Evolutionary conservation across 352 stramenopile genomes (phyloP).

Genomic region (Pythium guiyangense): DNA sequence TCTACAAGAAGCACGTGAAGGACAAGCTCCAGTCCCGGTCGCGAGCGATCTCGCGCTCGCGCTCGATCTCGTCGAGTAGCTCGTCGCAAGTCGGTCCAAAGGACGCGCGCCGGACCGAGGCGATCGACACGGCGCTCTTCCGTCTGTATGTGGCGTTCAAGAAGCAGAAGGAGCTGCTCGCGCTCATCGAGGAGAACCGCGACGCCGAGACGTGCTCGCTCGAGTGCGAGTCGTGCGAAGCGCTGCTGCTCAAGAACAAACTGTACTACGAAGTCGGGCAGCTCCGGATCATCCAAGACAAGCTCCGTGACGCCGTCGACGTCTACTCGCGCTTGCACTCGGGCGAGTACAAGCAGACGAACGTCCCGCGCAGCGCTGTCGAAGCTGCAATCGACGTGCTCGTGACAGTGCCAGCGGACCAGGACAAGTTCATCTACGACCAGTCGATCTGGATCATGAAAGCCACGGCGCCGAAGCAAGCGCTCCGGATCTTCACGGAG

Average conservation of each 20-base stretch:
- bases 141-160: slow-evolving; percentile 77
- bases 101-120: slow-evolving; percentile 70
- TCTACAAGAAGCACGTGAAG: slow-evolving; percentile 82
- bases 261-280: slow-evolving; percentile 81
- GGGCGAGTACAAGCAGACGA: slow-evolving; percentile 83
- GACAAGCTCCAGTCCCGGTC: slow-evolving; percentile 49
- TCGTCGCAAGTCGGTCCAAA: slow-evolving; percentile 31
- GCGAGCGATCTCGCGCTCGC: slow-evolving; percentile 30
- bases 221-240: slow-evolving; percentile 62
- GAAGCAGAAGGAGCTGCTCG: slow-evolving; percentile 72
- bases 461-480: slow-evolving; percentile 62
- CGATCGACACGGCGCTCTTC: slow-evolving; percentile 83
- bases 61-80: slow-evolving; percentile 26
- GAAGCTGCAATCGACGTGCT: slow-evolving; percentile 89
- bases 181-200: slow-evolving; percentile 70
- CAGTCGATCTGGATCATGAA: slow-evolving; percentile 86
- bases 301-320: slow-evolving; percentile 72
- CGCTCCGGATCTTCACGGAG: slow-evolving; percentile 82
- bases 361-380: slow-evolving; percentile 81
- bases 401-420: slow-evolving; percentile 58
- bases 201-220: slow-evolving; percentile 52
- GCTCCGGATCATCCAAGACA: slow-evolving; percentile 60
- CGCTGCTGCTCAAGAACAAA: slow-evolving; percentile 62
- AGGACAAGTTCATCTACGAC: slow-evolving; percentile 87
- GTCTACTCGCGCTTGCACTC: slow-evolving; percentile 75